These are phyloP conservation scores for Termitomyces sp. DNA, from an alignment of 1,284 basidiomycete genomes.

Conservation along the genomic window DNA sequence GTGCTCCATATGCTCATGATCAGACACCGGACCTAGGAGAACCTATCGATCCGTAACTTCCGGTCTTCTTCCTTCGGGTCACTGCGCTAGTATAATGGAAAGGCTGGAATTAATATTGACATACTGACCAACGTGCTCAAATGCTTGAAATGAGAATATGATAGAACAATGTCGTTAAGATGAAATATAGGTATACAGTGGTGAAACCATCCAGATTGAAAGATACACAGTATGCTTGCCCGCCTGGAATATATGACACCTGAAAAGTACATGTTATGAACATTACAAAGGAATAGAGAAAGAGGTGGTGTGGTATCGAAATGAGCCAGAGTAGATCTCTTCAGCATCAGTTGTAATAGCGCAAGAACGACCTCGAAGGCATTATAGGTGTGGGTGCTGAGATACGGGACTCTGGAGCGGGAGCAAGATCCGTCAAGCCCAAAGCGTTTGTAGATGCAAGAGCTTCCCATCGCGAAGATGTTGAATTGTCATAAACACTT, in stretches of 20 bases:
- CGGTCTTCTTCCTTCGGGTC: neutral
- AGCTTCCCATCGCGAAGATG: neutral
- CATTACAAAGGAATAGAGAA: neutral
- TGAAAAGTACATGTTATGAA: neutral
- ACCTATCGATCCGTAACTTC: neutral
- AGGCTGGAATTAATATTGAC: neutral
- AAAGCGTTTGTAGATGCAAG: constrained; percentile 4
- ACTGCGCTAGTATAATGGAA: neutral
- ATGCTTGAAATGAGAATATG: neutral
- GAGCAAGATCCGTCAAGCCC: constrained; percentile 7
- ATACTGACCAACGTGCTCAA: neutral
- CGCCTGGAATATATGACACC: neutral
- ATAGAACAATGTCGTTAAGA: neutral
- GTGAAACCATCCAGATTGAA: neutral
- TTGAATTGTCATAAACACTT: neutral
- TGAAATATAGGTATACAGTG: neutral
- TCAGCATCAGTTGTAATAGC: constrained; percentile 1
- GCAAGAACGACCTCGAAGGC: constrained; percentile 9
- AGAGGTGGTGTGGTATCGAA: neutral
- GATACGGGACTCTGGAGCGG: constrained; percentile 6
- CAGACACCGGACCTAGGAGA: neutral
- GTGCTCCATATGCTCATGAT: neutral
- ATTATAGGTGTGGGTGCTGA: constrained; percentile 12
- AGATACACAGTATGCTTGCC: neutral
- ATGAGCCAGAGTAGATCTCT: neutral